Conservation (phyloP, 176 grass and related monocot species). For the Calamus simplicifolius region DNA sequence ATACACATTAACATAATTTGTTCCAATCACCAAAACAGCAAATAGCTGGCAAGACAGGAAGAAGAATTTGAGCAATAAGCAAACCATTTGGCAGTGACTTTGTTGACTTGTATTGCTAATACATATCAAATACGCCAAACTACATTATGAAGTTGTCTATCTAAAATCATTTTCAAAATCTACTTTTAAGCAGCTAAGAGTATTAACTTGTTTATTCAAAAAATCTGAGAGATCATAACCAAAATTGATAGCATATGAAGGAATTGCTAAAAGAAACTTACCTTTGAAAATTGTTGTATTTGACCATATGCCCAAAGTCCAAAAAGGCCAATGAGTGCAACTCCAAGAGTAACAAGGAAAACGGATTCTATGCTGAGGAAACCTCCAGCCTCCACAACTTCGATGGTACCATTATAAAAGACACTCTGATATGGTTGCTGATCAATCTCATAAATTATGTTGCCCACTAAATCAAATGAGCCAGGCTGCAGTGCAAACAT, state of each 20-base stretch:
- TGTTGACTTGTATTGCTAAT: too few relatives aligned
- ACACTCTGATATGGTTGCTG: slow-evolving; percentile 76
- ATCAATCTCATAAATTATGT: slow-evolving; percentile 90
- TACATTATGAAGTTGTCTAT: too few relatives aligned
- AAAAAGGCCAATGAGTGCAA: slow-evolving; percentile 60
- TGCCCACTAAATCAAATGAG: slow-evolving; percentile 85
- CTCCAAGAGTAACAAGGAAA: slow-evolving; percentile 87
- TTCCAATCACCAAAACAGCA: too few relatives aligned
- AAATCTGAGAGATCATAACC: too few relatives aligned
- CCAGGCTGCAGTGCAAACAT: slow-evolving; percentile 57
- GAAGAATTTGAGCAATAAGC: too few relatives aligned
- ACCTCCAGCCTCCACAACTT: slow-evolving; percentile 83
- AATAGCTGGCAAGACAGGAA: too few relatives aligned
- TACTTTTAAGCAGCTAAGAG: too few relatives aligned
- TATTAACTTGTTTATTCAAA: too few relatives aligned
- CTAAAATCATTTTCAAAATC: too few relatives aligned
- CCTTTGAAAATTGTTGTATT: slow-evolving; percentile 94
- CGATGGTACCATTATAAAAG: slow-evolving; percentile 91
- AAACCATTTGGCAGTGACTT: too few relatives aligned
- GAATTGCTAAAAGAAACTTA: slow-evolving; percentile 15
- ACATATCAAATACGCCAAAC: too few relatives aligned
- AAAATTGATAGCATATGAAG: not conserved
- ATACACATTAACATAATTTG: too few relatives aligned
- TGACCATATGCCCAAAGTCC: slow-evolving; percentile 93
- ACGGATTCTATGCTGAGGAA: slow-evolving; percentile 88